These are phyloP conservation scores for Apiospora kogelbergensis DNA, from an alignment of 2,329 filamentous ascomycete genomes.

Conservation along the genomic window DNA sequence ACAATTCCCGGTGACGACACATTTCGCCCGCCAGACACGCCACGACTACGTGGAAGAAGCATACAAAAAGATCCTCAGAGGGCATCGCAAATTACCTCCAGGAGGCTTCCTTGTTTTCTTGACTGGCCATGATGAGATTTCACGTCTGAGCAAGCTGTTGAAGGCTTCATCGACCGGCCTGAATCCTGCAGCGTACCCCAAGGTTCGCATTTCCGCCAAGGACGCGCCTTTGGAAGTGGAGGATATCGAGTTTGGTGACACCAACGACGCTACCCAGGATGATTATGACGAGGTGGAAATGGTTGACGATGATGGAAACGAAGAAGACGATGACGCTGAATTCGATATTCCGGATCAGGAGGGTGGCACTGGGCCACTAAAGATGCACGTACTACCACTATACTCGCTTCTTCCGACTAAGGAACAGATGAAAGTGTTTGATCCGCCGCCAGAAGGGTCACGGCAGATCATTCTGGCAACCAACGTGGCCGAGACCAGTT, in stretches of 20 bases:
- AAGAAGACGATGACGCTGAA: slow-evolving; percentile 65
- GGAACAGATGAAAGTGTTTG: slow-evolving; percentile 89
- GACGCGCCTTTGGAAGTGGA: slow-evolving; percentile 82
- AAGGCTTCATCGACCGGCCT: slow-evolving; percentile 65
- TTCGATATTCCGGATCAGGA: slow-evolving; percentile 69
- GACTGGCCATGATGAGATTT: slow-evolving; percentile 91
- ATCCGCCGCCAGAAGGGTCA: slow-evolving; percentile 77
- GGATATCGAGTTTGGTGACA: slow-evolving; percentile 78
- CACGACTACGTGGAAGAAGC: slow-evolving; percentile 90
- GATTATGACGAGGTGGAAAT: slow-evolving; percentile 51
- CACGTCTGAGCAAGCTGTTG: slow-evolving; percentile 75
- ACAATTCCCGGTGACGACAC: slow-evolving; percentile 85
- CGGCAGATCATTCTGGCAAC: slow-evolving; percentile 88
- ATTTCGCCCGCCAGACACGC: slow-evolving; percentile 81
- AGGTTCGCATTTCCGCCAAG: slow-evolving; percentile 72
- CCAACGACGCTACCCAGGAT: slow-evolving; percentile 67
- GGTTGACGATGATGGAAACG: slow-evolving; percentile 56
- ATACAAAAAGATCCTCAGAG: slow-evolving; percentile 81
- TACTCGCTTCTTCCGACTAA: slow-evolving; percentile 90
- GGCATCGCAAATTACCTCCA: slow-evolving; percentile 84
- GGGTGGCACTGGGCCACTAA: slow-evolving; percentile 61
- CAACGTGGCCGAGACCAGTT: slow-evolving; percentile 94
- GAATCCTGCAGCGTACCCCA: slow-evolving; percentile 58
- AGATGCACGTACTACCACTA: slow-evolving; percentile 86
- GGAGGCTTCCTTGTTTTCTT: slow-evolving; percentile 93